Percentiles rank a stretch among this genome's conserved stretches.
Evolutionary conservation across 2,329 filamentous ascomycete species (phyloP).

Genomic region (Fusarium coicis): DNA sequence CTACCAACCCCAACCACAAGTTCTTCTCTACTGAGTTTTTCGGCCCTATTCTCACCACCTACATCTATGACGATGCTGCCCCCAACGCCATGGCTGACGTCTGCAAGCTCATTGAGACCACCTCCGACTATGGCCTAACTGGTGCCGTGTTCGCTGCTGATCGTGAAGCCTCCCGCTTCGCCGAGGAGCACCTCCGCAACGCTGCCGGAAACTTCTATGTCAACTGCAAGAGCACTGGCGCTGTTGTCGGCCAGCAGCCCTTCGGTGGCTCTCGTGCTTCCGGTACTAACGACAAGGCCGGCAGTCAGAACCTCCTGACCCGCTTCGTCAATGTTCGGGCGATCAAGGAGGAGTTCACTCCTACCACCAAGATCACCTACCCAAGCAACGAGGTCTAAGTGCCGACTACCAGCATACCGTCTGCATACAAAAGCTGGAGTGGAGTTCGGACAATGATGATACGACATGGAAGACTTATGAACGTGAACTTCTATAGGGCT

Average conservation of each 20-base stretch:
- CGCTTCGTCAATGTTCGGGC: slow-evolving; percentile 75
- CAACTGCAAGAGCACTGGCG: slow-evolving; percentile 83
- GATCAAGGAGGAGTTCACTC: slow-evolving; percentile 80
- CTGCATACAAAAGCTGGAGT: not conserved
- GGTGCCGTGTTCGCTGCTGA: slow-evolving; percentile 80
- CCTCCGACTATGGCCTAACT: slow-evolving; percentile 81
- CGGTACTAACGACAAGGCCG: slow-evolving; percentile 80
- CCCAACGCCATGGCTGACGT: slow-evolving; percentile 66
- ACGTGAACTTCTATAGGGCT: not conserved
- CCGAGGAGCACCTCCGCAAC: slow-evolving; percentile 77
- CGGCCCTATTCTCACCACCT: slow-evolving; percentile 77
- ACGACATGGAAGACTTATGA: slow-evolving; percentile 23
- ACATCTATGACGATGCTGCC: slow-evolving; percentile 79
- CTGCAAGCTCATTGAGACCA: slow-evolving; percentile 74
- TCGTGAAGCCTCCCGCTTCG: slow-evolving; percentile 71
- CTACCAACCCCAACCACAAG: slow-evolving; percentile 77
- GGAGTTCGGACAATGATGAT: slow-evolving; percentile 9
- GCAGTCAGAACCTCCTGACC: slow-evolving; percentile 70
- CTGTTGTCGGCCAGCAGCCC: slow-evolving; percentile 78
- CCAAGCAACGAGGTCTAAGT: slow-evolving; percentile 74
- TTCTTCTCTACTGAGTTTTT: slow-evolving; percentile 85
- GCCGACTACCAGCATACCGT: not conserved
- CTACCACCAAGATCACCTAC: slow-evolving; percentile 72
- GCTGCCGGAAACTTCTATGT: slow-evolving; percentile 87
- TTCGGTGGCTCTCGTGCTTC: slow-evolving; percentile 76